Conservation (phyloP, 768 basidiomycete species). For the Rhodotorula kratochvilovae region DNA sequence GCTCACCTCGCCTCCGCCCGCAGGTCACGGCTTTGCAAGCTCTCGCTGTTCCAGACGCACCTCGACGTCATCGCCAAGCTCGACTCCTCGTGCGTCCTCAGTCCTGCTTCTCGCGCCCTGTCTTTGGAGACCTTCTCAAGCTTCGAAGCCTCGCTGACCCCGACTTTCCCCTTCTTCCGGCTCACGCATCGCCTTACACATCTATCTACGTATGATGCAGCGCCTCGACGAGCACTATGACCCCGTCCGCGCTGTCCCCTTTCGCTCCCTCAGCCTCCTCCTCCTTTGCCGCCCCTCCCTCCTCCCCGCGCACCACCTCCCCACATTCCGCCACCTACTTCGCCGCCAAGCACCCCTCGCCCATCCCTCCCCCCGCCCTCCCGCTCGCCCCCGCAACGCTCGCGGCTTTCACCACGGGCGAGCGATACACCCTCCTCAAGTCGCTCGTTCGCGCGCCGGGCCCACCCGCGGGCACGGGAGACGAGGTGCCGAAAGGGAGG, state of each 20-base stretch:
- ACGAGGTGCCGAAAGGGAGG: too few species aligned
- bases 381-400: background rate
- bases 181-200: too few species aligned
- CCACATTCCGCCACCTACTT: constrained; percentile 2
- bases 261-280: background rate
- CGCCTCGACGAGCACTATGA: too few species aligned
- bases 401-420: background rate
- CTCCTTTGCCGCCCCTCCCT: background rate
- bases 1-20: background rate
- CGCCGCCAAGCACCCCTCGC: constrained; percentile 1
- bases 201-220: too few species aligned
- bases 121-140: too few species aligned
- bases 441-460: constrained; percentile 1
- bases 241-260: too few species aligned
- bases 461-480: too few species aligned
- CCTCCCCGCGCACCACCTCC: rapidly evolving
- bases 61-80: background rate
- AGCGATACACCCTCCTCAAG: constrained; percentile 27
- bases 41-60: constrained; percentile 16
- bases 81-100: background rate
- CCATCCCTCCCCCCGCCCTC: background rate
- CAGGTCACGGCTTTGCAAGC: constrained; percentile 29
- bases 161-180: background rate
- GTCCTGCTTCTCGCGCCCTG: background rate
- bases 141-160: background rate